Base-by-base conservation (phyloP, 257 asterid species). In the Jaltomata sinuosa region DNA sequence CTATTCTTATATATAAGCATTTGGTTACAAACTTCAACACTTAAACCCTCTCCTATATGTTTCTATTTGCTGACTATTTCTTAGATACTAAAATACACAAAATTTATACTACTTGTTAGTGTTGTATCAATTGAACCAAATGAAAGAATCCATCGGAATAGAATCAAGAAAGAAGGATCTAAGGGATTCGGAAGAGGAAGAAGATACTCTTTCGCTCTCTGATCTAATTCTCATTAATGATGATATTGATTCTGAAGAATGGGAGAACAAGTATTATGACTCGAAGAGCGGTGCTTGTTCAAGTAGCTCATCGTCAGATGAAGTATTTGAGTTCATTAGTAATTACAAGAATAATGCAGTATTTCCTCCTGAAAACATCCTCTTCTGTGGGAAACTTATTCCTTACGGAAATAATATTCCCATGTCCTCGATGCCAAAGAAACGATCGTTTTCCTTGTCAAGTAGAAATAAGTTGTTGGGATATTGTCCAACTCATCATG, bases 351-450 rank as follows among this genome's bases (percentile, higher is more conserved):
- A 36, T 5, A n/a, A n/a, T 29, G 11, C 69, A 12, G 9, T n/a
- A n/a, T n/a, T 47, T 22, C 78, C 78, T 8, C 86, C 86, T 3
- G 92, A 91, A 61, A 88, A 83, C 87, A 88, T 92, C 87, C 57
- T 93, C 86, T 94, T 93, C 85, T 92, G 97, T n/a, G 97, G 95
- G 3, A 94, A 91, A 45, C 87, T 89, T 81, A 90, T 92, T 82
- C 86, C 94, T 52, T 55, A 34, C 83, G 86, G 68, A 83, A 80
- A 85, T 79, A n/a, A n/a, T n/a, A n/a, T n/a, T n/a, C 88, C 90
- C 32, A 62, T 29, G n/a, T 85, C 81, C n/a, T 50, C 42, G 42
- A 38, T 6, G 42, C 7, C 42, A 3, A 10, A 52, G 29, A 29
- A n/a, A 31, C 57, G 68, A 29, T 29, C 54, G 29, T 57, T 1